Evolutionary conservation across 148 eudicot genomes (phyloP), one percentile per base, ranked within the genome.

Genomic region (Silene latifolia): DNA sequence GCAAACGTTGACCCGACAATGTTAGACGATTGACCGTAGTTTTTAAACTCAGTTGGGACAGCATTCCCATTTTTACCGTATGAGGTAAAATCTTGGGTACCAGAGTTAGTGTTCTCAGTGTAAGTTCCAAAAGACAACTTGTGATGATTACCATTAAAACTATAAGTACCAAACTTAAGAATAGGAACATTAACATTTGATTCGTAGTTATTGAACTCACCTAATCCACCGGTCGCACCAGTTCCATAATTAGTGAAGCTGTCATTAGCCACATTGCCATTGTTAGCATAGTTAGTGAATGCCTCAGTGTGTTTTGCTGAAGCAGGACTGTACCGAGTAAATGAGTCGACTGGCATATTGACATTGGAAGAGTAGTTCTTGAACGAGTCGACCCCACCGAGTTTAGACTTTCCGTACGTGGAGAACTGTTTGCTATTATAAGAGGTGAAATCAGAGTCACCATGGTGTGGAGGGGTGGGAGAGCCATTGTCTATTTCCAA

Each of bases 61-160:
- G 81, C 86, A 65, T 90, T 87, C 18, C 89, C 97, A 18, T 85
- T 85, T 84, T 87, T 94, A 53, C 83, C 96, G 20, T 94, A 94
- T 72, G 84, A 83, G 0, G 75, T 69, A 76, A 94, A 94, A 6
- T 39, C 81, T 72, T 91, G 85, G 56, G 62, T 86, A 9, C 98
- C 98, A 0, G 97, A 90, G 68, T 94, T 94, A 1, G 93, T 82
- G 19, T 91, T 96, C 18, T 82, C 80, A 0, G 88, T 74, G 65
- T 94, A 94, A 25, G 86, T 85, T 1, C 85, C 53, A 61, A 94
- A 94, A 14, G 88, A 76, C 29, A 88, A 82, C 63, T 78, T 76
- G 47, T 90, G 98, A 7, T 84, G 72, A 15, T 87, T 88, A 5
- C 76, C 86, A 27, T 78, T 79, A 1, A 83, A 63, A 61, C 87